Conservation (phyloP, 345 rosid genomes). For the Ceriops zippeliana region DNA sequence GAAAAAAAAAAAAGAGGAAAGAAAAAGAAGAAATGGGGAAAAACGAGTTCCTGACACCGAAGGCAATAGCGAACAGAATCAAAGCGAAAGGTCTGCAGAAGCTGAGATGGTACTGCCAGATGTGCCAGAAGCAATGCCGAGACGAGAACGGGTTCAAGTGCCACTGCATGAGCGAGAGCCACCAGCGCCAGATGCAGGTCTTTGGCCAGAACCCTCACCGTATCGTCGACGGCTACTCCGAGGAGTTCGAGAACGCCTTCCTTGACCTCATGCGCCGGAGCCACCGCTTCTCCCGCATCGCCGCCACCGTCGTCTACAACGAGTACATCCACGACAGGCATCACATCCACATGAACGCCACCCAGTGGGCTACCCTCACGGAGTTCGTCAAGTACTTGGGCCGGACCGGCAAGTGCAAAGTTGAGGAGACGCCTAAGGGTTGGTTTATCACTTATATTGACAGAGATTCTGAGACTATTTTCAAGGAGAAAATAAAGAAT, state of each 20-base stretch:
- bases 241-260: conserved; percentile 71
- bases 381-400: conserved; percentile 86
- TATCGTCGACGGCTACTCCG: conserved; percentile 78
- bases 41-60: conserved; percentile 87
- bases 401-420: conserved; percentile 81
- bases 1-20: no score
- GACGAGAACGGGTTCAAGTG: conserved; percentile 99
- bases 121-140: conserved; percentile 96
- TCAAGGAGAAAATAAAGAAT: conserved; percentile 80
- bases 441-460: conserved; percentile 95
- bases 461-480: conserved; percentile 73
- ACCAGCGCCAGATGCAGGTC: conserved; percentile 92
- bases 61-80: conserved; percentile 85
- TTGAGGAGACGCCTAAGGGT: conserved; percentile 92
- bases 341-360: conserved; percentile 91
- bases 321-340: conserved; percentile 86
- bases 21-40: conserved; percentile 51
- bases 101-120: conserved; percentile 98
- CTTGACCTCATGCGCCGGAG: conserved; percentile 77
- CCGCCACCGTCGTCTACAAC: conserved; percentile 94
- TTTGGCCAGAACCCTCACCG: conserved; percentile 80
- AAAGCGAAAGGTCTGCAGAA: conserved; percentile 96
- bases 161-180: conserved; percentile 96
- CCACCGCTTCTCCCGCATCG: conserved; percentile 87
- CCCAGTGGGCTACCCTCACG: conserved; percentile 85